A percentile compares a stretch with the other conserved stretches of the same genome.
phyloP scores from a whole-genome alignment of 1,284 basidiomycete species.

The Coniferiporia weirii region DNA sequence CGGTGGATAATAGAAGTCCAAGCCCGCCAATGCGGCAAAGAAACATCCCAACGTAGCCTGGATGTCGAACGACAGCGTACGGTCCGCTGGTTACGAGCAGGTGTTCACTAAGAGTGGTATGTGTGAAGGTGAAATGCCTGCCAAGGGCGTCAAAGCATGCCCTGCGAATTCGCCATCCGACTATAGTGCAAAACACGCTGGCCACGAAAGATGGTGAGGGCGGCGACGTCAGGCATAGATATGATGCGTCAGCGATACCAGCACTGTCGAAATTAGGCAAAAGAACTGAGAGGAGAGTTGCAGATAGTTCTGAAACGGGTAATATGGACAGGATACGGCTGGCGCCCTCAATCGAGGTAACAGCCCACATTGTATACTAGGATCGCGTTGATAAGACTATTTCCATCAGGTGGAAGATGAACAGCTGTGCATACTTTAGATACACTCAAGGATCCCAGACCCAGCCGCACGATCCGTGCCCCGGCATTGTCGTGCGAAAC shows the following conservation, averaged over 20 bases:
- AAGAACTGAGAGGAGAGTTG: not conserved
- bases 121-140: not conserved
- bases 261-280: not conserved
- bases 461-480: not conserved
- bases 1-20: not conserved
- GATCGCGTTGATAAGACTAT: not conserved
- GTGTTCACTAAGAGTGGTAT: not conserved
- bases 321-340: constrained; percentile 3
- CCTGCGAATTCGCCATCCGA: constrained; percentile 5
- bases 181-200: not conserved
- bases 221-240: not conserved
- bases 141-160: constrained; percentile 8
- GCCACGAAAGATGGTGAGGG: not conserved
- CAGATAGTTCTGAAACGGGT: not conserved
- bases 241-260: not conserved
- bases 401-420: not conserved
- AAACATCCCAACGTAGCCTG: constrained; percentile 6
- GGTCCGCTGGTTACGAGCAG: constrained; percentile 4
- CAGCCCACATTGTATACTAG: constrained; percentile 11
- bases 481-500: not conserved
- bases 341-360: not conserved
- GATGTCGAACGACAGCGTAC: constrained; percentile 9
- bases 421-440: not conserved
- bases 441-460: not conserved
- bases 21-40: constrained; percentile 4